phyloP scores from a whole-genome alignment of 2,329 filamentous ascomycete genomes.

The Calonectria naviculata region DNA sequence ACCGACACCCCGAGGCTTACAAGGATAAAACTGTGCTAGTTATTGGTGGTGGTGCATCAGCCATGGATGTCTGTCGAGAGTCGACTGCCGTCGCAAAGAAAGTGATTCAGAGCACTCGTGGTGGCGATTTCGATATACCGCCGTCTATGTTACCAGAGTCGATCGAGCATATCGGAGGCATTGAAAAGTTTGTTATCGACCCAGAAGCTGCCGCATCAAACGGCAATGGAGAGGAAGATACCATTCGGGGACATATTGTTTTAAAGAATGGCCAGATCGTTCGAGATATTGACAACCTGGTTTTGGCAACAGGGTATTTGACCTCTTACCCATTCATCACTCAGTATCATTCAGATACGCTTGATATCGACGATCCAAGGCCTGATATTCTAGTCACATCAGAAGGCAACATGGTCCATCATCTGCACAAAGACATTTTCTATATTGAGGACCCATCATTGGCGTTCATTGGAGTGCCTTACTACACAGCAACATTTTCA shows the following conservation, averaged over 20 bases:
- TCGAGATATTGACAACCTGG: slow-evolving; percentile 67
- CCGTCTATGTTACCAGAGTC: slow-evolving; percentile 63
- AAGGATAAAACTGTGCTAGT: slow-evolving; percentile 62
- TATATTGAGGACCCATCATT: slow-evolving; percentile 76
- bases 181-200: slow-evolving; percentile 57
- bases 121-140: slow-evolving; percentile 69
- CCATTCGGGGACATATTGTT: slow-evolving; percentile 61
- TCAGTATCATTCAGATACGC: slow-evolving; percentile 54
- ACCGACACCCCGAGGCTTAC: slow-evolving; percentile 71
- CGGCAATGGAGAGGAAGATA: slow-evolving; percentile 34
- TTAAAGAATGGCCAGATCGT: slow-evolving; percentile 65
- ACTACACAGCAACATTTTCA: slow-evolving; percentile 74
- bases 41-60: slow-evolving; percentile 63
- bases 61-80: slow-evolving; percentile 55
- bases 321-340: slow-evolving; percentile 73
- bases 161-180: slow-evolving; percentile 62
- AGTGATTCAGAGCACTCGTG: slow-evolving; percentile 63
- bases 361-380: slow-evolving; percentile 57
- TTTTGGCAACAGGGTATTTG: slow-evolving; percentile 77
- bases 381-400: slow-evolving; percentile 67
- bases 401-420: slow-evolving; percentile 72
- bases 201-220: not conserved
- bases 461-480: slow-evolving; percentile 72
- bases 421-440: slow-evolving; percentile 77
- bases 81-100: slow-evolving; percentile 48